Evolutionary conservation across 1,139 yeast genomes (phyloP), one percentile per base, ranked within the genome.

Genomic region (Yamadazyma pseudoaaseri): DNA sequence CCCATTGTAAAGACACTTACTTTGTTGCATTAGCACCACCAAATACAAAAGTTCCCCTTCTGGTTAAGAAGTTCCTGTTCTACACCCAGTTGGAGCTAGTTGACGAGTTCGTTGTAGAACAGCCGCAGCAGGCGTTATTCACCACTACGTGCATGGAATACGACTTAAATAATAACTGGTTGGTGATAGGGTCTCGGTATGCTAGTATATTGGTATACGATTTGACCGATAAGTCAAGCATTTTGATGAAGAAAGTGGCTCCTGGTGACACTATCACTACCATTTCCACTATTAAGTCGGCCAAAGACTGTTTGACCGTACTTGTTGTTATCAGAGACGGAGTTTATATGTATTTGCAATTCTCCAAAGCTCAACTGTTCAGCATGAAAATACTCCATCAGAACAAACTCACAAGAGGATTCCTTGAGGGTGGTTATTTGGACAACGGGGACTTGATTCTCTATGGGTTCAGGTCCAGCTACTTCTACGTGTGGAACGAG

Each of bases 401-500:
- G 23, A 86, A 85, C 52, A 80, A 79, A 48, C 58, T 84, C 2
- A 72, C 85, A 18, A 74, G 80, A 42, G 96, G 97, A 0, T 82
- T 81, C 40, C 60, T 90, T 5, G 97, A 89, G 58, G 96, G 96
- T 3, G 77, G 80, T 0, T 65, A 65, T 36, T 58, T 78, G 26
- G 50, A 63, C 9, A 56, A 64, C n/a, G 75, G 79, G 33, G 79
- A 82, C 33, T 60, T 81, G 31, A 60, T 85, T 3, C 58, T 86
- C 2, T 86, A 78, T 51, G 97, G 97, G 0, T 92, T 92, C 65
- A 79, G 81, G 44, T 86, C 94, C 1, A 82, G 84, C 31, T 63
- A 72, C 33, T 89, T 92, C 53, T 85, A 81, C 48, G 60, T 87
- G 15, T 87, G 90, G 82, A 86, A 90, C 52, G 96, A 87, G 51